Evolutionary conservation across 2,329 filamentous ascomycete species (phyloP).

Genomic region (Arthrobotrys entomopaga): DNA sequence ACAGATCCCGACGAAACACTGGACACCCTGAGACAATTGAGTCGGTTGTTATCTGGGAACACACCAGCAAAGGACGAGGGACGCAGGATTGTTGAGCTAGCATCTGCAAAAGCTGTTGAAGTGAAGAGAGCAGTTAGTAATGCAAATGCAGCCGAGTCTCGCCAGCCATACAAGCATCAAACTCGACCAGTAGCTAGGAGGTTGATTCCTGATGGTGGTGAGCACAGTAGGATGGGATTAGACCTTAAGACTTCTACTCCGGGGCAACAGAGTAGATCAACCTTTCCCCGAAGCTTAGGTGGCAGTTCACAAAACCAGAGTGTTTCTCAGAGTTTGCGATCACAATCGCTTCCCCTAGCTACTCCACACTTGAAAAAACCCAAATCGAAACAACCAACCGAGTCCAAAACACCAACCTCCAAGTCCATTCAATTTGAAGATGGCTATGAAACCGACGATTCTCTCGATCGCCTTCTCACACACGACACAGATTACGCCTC

Average conservation of each 20-base stretch:
- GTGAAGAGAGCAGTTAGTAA: slow-evolving; percentile 4
- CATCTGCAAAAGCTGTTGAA: slow-evolving; percentile 19
- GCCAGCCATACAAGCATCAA: slow-evolving; percentile 43
- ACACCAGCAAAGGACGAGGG: slow-evolving; percentile 36
- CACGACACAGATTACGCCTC: slow-evolving; percentile 51
- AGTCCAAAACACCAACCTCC: slow-evolving; percentile 27
- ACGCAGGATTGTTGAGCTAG: slow-evolving; percentile 28
- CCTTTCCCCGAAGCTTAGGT: slow-evolving; percentile 17
- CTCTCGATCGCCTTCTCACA: slow-evolving; percentile 39
- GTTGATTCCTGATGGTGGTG: slow-evolving; percentile 6
- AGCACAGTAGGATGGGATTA: slow-evolving; percentile 9
- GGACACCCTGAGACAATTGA: slow-evolving; percentile 48
- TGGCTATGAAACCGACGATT: slow-evolving; percentile 53
- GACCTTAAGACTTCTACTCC: slow-evolving; percentile 15
- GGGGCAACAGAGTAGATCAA: slow-evolving; percentile 8
- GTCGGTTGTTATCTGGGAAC: slow-evolving; percentile 42
- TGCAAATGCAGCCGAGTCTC: slow-evolving; percentile 8
- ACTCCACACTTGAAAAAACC: slow-evolving; percentile 13
- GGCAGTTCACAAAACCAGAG: slow-evolving; percentile 4
- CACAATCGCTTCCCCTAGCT: not conserved
- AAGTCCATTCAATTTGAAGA: slow-evolving; percentile 47
- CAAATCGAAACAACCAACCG: slow-evolving; percentile 23
- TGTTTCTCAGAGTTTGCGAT: slow-evolving; percentile 1
- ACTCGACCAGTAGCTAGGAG: slow-evolving; percentile 19
- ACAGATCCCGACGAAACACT: slow-evolving; percentile 45